Conservation (phyloP, 2,329 filamentous ascomycete species). For the Aureobasidium sp. region DNA sequence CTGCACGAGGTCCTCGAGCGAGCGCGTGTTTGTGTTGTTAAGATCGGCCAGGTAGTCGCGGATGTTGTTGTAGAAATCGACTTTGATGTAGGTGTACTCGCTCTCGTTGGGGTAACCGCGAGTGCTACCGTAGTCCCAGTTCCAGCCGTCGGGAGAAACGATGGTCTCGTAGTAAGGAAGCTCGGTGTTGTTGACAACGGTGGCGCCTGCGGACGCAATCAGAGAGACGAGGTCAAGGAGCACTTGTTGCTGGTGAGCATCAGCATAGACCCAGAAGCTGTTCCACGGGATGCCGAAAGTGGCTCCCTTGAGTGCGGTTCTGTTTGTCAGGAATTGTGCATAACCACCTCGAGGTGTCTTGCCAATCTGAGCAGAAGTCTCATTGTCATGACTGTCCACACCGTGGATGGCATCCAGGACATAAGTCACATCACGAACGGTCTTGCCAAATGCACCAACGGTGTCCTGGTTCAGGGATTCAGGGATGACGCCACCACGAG, state of each 20-base stretch:
- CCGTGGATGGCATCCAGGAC: constrained; percentile 61
- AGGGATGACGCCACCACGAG: constrained; percentile 49
- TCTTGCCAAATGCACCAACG: constrained; percentile 58
- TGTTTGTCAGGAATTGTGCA: constrained; percentile 46
- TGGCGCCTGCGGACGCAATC: constrained; percentile 54
- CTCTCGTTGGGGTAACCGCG: constrained; percentile 61
- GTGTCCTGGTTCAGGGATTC: constrained; percentile 60
- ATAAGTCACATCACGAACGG: constrained; percentile 58
- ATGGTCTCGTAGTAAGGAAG: constrained; percentile 54
- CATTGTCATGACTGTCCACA: constrained; percentile 54
- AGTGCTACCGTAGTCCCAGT: constrained; percentile 59
- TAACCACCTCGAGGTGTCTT: constrained; percentile 50
- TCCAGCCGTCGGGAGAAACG: constrained; percentile 59
- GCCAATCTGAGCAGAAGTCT: constrained; percentile 50
- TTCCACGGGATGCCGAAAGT: constrained; percentile 64
- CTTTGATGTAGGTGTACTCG: constrained; percentile 64
- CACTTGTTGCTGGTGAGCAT: constrained; percentile 44
- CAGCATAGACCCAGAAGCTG: constrained; percentile 58
- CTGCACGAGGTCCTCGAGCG: constrained; percentile 56
- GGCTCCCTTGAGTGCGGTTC: constrained; percentile 48
- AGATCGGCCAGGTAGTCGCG: constrained; percentile 54
- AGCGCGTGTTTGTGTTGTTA: constrained; percentile 49
- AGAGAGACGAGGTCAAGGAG: constrained; percentile 43
- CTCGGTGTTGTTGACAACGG: constrained; percentile 61
- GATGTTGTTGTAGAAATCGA: constrained; percentile 62